Conservation (phyloP, 768 basidiomycete genomes). For the Termitomyces sp. region DNA sequence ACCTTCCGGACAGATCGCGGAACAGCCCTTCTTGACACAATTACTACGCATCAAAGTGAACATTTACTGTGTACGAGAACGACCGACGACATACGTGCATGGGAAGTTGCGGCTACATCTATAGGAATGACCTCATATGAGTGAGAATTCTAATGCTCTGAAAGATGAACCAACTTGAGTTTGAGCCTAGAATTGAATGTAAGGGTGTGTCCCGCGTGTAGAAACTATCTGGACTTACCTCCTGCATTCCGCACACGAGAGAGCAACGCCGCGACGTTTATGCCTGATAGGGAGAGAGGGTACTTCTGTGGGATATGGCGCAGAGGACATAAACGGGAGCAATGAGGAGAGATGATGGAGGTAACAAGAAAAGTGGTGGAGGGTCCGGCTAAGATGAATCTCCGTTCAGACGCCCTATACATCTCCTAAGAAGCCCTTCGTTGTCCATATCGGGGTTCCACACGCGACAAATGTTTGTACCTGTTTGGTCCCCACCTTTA, state of each 20-base stretch:
- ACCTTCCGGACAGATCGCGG: conserved; percentile 68
- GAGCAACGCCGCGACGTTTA: conserved; percentile 52
- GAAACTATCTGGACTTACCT: conserved; percentile 35
- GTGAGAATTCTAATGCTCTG: conserved; percentile 2
- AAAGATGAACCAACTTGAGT: conserved; percentile 47
- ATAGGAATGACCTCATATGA: conserved; percentile 12
- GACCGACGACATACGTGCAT: conserved; percentile 42
- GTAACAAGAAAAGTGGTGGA: conserved; percentile 17
- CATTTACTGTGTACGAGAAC: background rate
- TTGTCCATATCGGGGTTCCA: background rate
- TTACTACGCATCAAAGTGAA: conserved; percentile 33
- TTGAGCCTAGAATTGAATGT: conserved; percentile 46
- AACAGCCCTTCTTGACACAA: conserved; percentile 56
- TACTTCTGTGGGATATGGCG: conserved; percentile 17
- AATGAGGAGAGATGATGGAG: conserved; percentile 21
- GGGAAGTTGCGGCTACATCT: conserved; percentile 68
- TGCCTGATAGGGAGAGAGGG: conserved; percentile 25
- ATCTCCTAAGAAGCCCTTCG: background rate
- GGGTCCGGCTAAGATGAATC: conserved; percentile 23
- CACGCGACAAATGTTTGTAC: conserved; percentile 15
- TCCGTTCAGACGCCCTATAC: conserved; percentile 19
- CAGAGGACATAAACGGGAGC: conserved; percentile 16
- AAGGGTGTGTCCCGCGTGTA: conserved; percentile 10
- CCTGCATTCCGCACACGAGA: conserved; percentile 70
- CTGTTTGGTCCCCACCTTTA: conserved; percentile 20